These are phyloP conservation scores for Suhomyces maxii DNA, from an alignment of 1,139 yeast species.

Conservation along the genomic window DNA sequence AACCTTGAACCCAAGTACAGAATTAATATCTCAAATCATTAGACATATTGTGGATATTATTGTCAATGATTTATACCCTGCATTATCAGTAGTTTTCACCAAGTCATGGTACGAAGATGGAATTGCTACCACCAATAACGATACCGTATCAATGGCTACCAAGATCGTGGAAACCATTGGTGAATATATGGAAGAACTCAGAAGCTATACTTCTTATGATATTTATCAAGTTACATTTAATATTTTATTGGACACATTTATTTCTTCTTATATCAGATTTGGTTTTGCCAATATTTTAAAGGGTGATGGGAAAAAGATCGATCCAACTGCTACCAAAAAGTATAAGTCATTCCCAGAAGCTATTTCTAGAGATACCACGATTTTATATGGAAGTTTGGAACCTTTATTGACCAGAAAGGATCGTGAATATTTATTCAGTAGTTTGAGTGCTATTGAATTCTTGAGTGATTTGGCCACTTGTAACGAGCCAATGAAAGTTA, in stretches of 20 bases:
- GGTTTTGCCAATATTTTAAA: constrained; percentile 48
- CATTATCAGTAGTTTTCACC: constrained; percentile 41
- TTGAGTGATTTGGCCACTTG: constrained; percentile 67
- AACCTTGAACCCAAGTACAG: constrained; percentile 74
- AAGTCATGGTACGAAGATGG: constrained; percentile 49
- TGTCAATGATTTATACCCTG: constrained; percentile 62
- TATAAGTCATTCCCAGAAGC: constrained; percentile 44
- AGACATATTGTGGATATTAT: constrained; percentile 65
- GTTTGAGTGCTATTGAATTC: constrained; percentile 60
- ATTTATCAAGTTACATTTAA: constrained; percentile 47
- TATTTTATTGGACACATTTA: constrained; percentile 42
- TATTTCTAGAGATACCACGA: constrained; percentile 60
- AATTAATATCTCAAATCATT: constrained; percentile 69
- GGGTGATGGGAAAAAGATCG: constrained; percentile 55
- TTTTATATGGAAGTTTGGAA: constrained; percentile 62
- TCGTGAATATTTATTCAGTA: constrained; percentile 55
- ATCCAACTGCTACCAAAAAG: constrained; percentile 53
- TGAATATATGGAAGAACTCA: constrained; percentile 71
- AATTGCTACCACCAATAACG: constrained; percentile 31
- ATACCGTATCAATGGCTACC: constrained; percentile 44
- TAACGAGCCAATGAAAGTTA: constrained; percentile 47
- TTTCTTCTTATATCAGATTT: constrained; percentile 46
- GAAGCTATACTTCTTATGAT: constrained; percentile 48
- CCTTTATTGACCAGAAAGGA: constrained; percentile 49
- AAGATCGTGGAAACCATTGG: constrained; percentile 70